phyloP scores from a whole-genome alignment of 371 early-diverging fungal genomes.

The Rhizopus stolonifer region DNA sequence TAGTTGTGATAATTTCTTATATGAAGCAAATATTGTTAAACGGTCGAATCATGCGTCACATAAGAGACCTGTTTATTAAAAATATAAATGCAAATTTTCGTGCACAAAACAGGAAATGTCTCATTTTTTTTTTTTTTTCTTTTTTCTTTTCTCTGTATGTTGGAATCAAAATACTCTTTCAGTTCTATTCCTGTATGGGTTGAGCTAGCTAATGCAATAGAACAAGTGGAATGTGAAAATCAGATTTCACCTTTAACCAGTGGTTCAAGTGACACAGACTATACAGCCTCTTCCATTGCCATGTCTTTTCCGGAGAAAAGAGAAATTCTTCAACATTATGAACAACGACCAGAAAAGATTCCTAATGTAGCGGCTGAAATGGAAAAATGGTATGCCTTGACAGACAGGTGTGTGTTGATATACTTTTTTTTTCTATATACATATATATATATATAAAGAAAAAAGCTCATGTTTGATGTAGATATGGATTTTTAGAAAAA shows the following conservation, averaged over 20 bases:
- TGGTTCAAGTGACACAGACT: conserved; percentile 23
- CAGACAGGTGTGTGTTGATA: conserved; percentile 40
- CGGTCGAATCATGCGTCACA: too few relatives aligned
- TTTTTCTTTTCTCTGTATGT: background rate
- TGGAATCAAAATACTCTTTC: background rate
- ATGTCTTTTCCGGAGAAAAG: conserved; percentile 10
- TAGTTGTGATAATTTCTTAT: too few relatives aligned
- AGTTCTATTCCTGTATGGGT: conserved; percentile 11
- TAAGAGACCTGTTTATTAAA: too few relatives aligned
- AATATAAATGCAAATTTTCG: too few relatives aligned
- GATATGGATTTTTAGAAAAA: conserved; percentile 50
- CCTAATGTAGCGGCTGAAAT: conserved; percentile 45
- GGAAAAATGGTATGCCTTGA: conserved; percentile 51
- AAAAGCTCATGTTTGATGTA: conserved; percentile 10
- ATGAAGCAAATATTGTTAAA: too few relatives aligned
- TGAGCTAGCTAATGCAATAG: conserved; percentile 7
- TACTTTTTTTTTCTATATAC: too few relatives aligned
- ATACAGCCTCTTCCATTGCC: conserved; percentile 6
- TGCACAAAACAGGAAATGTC: background rate
- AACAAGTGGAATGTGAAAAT: conserved; percentile 8
- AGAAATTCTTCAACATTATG: conserved; percentile 16
- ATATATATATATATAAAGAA: too few relatives aligned
- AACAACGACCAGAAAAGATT: conserved; percentile 26
- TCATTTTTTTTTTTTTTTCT: background rate
- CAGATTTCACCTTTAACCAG: conserved; percentile 17